These are phyloP conservation scores for Porpolomopsis calyptriformis DNA, from an alignment of 768 basidiomycete genomes.

Conservation along the genomic window DNA sequence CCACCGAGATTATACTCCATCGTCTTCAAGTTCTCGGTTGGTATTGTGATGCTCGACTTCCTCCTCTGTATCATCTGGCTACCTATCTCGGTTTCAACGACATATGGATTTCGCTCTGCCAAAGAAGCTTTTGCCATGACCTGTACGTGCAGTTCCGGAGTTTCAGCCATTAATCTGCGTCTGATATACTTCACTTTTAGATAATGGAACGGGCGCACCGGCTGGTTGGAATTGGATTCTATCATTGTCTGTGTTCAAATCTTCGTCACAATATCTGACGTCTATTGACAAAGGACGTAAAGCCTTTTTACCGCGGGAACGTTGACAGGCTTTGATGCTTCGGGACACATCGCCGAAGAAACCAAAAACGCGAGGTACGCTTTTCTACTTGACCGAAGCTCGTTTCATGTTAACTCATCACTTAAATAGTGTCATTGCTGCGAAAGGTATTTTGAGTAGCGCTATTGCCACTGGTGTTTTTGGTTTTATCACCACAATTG, in stretches of 20 bases:
- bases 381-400: not conserved
- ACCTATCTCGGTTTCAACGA: constrained; percentile 79
- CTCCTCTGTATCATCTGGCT: constrained; percentile 85
- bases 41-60: constrained; percentile 76
- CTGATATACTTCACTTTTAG: constrained; percentile 25
- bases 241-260: constrained; percentile 46
- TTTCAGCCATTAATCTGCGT: not conserved
- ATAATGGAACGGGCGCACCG: constrained; percentile 83
- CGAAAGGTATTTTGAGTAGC: constrained; percentile 71
- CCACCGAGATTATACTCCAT: constrained; percentile 65
- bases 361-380: constrained; percentile 66
- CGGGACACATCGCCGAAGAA: constrained; percentile 82
- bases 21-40: constrained; percentile 69
- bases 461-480: constrained; percentile 68
- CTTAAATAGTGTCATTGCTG: constrained; percentile 53
- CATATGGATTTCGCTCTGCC: constrained; percentile 81
- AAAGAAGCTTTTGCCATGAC: constrained; percentile 76
- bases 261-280: not conserved
- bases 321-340: constrained; percentile 84
- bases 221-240: constrained; percentile 88
- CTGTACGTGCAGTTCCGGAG: constrained; percentile 36
- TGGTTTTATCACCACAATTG: constrained; percentile 69
- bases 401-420: not conserved
- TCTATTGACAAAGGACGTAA: not conserved
- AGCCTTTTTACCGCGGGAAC: constrained; percentile 83